Percentiles rank a stretch among this genome's conserved stretches.
Evolutionary conservation across 2,329 filamentous ascomycete species (phyloP).

Genomic region (Davidsoniella australis): DNA sequence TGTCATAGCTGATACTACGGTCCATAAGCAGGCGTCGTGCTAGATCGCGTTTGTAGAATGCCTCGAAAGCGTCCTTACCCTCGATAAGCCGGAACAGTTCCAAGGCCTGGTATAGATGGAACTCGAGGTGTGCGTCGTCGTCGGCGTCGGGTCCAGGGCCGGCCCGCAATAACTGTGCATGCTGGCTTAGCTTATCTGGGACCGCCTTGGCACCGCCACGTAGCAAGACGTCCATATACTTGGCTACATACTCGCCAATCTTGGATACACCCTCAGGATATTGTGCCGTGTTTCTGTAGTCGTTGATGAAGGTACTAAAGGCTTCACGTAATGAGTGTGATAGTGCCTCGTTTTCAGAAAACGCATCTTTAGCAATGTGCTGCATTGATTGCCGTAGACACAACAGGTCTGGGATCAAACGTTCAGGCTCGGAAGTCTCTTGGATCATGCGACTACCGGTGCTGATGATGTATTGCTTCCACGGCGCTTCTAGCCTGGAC

Average conservation of each 20-base stretch:
- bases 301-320: constrained; percentile 86
- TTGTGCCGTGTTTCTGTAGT: constrained; percentile 52
- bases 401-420: constrained; percentile 75
- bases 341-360: constrained; percentile 60
- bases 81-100: constrained; percentile 95
- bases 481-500: constrained; percentile 51
- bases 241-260: constrained; percentile 96
- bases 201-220: constrained; percentile 75
- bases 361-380: constrained; percentile 57
- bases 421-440: constrained; percentile 58
- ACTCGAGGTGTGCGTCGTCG: constrained; percentile 81
- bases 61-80: constrained; percentile 94
- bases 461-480: constrained; percentile 60
- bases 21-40: constrained; percentile 80
- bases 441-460: constrained; percentile 65
- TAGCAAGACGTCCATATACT: constrained; percentile 81
- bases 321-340: constrained; percentile 65
- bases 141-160: constrained; percentile 21
- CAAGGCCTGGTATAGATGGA: constrained; percentile 79
- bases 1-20: constrained; percentile 82
- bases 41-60: constrained; percentile 97
- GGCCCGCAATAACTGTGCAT: constrained; percentile 16
- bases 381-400: constrained; percentile 68
- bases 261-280: constrained; percentile 79
- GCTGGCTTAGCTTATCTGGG: constrained; percentile 32